Base-by-base conservation (phyloP, 2,329 filamentous ascomycete genomes). In the Myrmaecium sp. region DNA sequence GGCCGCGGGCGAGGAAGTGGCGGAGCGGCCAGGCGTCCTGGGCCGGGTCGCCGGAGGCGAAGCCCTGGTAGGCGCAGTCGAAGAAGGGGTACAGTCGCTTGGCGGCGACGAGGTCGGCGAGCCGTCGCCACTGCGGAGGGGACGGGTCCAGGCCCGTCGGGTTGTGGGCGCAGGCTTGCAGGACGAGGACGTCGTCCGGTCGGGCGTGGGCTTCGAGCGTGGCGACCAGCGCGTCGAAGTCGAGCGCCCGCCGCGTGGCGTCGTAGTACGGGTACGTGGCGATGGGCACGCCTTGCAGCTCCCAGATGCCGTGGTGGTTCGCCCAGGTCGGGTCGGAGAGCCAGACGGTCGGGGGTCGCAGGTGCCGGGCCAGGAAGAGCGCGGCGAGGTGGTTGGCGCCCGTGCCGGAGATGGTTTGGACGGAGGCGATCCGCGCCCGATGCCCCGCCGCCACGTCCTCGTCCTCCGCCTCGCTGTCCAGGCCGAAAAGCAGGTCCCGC, bases 11-110 rank as follows among this genome's bases (percentile, higher is more conserved):
- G 22, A 36, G 26, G 25, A 46, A 53, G 29, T 51, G 37, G 1
- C 47, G 40, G 6, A 55, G 36, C 1, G 49, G 36, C 39, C 42
- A 54, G 3, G 44, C 46, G 33, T 55, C 52, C 5, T 41, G 30
- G 13, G 43, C 45, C 0, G 46, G 18, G 23, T 47, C 36, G 6
- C 52, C 52, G 0, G 46, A 43, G 1, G 47, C 47, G 31, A 56
- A 52, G 2, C 52, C 51, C 33, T 53, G 51, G 33, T 55, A 56
- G 2, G 52, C 52, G 3, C 26, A 36, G 33, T 55, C 53, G 28
- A 56, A 51, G 25, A 57, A 36, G 5, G 46, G 39, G 22, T 55
- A 40, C 2, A 56, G 30, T 5, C 33, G 28, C 25, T 38, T 44
- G 17, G 35, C 27, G 28, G 44, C 30, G 31, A 39, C 47, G 2